phyloP scores from a whole-genome alignment of 192 early-diverging fungal genomes.

The Coemansia pectinata region DNA sequence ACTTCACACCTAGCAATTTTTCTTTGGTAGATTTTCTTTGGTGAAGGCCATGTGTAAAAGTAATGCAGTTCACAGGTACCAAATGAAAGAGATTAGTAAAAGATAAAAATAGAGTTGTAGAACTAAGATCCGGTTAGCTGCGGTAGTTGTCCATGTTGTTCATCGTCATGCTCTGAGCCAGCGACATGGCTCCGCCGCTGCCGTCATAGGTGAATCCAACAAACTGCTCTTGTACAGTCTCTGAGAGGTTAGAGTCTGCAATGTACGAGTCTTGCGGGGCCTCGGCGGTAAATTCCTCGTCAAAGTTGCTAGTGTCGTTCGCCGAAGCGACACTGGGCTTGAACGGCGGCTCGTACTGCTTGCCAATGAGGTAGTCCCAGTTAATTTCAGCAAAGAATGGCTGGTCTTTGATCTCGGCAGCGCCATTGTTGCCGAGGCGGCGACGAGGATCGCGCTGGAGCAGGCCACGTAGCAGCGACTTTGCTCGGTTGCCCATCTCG shows the following conservation, averaged over 20 bases:
- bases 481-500: slow-evolving; percentile 66
- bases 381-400: slow-evolving; percentile 90
- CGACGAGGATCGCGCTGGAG: slow-evolving; percentile 78
- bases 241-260: slow-evolving; percentile 78
- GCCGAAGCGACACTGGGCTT: slow-evolving; percentile 88
- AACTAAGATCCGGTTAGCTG: slow-evolving; percentile 15
- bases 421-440: slow-evolving; percentile 83
- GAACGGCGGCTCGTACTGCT: slow-evolving; percentile 92
- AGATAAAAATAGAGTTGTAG: not conserved
- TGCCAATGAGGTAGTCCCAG: slow-evolving; percentile 85
- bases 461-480: slow-evolving; percentile 66
- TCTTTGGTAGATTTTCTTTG: too few species aligned
- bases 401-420: slow-evolving; percentile 93
- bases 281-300: slow-evolving; percentile 97
- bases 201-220: slow-evolving; percentile 89
- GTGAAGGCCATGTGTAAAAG: too few species aligned
- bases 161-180: slow-evolving; percentile 59
- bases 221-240: slow-evolving; percentile 93
- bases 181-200: slow-evolving; percentile 70
- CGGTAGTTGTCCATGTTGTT: slow-evolving; percentile 48
- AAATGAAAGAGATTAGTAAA: not conserved
- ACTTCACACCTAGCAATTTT: too few species aligned
- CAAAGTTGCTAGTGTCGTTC: slow-evolving; percentile 96
- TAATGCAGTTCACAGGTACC: not conserved
- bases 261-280: slow-evolving; percentile 85